Base-by-base conservation (phyloP, 2,329 filamentous ascomycete genomes). In the Zasmidium citrigriseum region DNA sequence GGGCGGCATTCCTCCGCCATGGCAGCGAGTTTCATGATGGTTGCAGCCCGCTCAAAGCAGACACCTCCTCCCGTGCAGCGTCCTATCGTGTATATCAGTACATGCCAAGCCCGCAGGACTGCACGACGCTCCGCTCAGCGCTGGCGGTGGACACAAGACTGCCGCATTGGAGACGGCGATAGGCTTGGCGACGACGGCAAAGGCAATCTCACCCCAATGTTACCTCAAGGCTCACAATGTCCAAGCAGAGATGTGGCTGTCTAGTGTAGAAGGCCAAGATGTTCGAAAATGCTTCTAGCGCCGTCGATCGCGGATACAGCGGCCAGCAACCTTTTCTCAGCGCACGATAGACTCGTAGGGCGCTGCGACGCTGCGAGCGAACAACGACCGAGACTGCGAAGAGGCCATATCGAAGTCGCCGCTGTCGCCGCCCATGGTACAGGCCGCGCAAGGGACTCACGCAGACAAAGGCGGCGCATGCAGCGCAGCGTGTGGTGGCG, bases 241-340 rank as follows among this genome's bases (percentile, higher is more conserved):
- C n/a, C 55, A 44, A 48, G 53, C 55, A 41, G 56, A 57, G 44
- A 54, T 54, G 57, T 60, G 57, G 57, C 58, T 50, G 14, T 38
- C 16, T 22, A 54, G 41, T 25, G 53, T 46, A 54, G 59, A 59
- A 61, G 59, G 59, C 52, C 49, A 55, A 52, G 54, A 55, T 34
- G 46, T 62, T 64, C 62, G 62, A 60, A 55, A 53, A 47, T 41
- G 46, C 55, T 62, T 62, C 62, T 62, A 64, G 59, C 54, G 56
- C 45, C 27, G 62, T 54, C 54, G 62, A 64, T 64, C 62, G 46
- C 59, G 62, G 62, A 52, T 57, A 58, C 29, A 23, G 46, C 59
- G 62, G 59, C 62, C 45, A 62, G 50, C 45, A 59, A 50, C 38
- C 44, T 56, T 60, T 54, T 27, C 54, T 18, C 22, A 45, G 27